Conservation (phyloP, 2,329 filamentous ascomycete genomes). For the Geosmithia flava region DNA sequence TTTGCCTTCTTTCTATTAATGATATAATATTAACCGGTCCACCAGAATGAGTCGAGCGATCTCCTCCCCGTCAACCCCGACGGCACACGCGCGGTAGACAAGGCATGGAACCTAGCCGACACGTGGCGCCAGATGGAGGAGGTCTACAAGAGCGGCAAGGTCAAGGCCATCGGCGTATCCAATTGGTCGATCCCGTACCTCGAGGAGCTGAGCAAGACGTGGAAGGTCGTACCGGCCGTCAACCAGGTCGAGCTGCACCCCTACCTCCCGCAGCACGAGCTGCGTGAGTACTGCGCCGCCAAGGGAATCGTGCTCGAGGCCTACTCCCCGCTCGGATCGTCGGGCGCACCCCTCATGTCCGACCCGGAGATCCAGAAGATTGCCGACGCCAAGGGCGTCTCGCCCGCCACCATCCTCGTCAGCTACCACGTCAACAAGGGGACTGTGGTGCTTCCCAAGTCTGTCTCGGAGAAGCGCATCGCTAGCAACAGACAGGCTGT, state of each 20-base stretch:
- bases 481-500: conserved; percentile 44
- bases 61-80: conserved; percentile 32
- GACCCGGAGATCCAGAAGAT: conserved; percentile 18
- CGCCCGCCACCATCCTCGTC: conserved; percentile 25
- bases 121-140: conserved; percentile 26
- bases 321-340: conserved; percentile 21
- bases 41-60: too few species aligned
- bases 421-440: conserved; percentile 43
- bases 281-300: conserved; percentile 42
- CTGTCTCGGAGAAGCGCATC: conserved; percentile 50
- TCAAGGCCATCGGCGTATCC: conserved; percentile 33
- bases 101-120: conserved; percentile 28
- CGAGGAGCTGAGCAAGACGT: conserved; percentile 30
- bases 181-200: conserved; percentile 32
- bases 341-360: conserved; percentile 34
- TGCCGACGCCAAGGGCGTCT: conserved; percentile 20
- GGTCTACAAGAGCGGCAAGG: conserved; percentile 23
- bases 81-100: conserved; percentile 51
- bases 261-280: conserved; percentile 47
- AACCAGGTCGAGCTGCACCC: conserved; percentile 63
- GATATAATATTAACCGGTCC: too few species aligned
- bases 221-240: conserved; percentile 43
- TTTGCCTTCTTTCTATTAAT: too few species aligned
- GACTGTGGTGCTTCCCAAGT: conserved; percentile 56
- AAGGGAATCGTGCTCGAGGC: conserved; percentile 40